Conservation (phyloP, 345 rosid genomes). For the Melaleuca alternifolia region DNA sequence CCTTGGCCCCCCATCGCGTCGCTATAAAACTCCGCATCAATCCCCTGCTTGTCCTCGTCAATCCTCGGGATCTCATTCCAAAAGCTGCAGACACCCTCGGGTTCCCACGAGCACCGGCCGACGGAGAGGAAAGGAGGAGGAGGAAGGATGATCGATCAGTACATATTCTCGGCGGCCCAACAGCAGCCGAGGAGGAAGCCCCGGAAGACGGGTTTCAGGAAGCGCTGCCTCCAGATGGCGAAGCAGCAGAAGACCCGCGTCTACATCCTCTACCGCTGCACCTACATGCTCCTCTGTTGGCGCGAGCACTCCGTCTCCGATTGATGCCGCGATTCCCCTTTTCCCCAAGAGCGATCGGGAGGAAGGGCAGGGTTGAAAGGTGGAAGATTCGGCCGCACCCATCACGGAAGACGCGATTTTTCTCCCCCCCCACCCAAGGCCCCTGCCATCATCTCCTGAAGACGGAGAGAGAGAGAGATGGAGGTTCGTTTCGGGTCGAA, state of each 20-base stretch:
- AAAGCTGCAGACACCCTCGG: too few species aligned
- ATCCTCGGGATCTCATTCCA: not conserved
- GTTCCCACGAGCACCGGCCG: too few species aligned
- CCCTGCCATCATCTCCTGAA: not conserved
- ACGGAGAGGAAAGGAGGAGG: not conserved
- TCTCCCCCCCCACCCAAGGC: not conserved
- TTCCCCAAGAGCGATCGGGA: not conserved
- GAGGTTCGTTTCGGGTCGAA: not conserved
- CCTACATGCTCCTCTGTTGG: constrained; percentile 82
- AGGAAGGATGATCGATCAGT: not conserved
- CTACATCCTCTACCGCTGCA: constrained; percentile 69
- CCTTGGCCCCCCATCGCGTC: not conserved
- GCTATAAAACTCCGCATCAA: not conserved
- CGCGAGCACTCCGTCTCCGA: not conserved
- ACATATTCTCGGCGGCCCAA: constrained; percentile 8
- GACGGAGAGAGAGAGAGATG: not conserved
- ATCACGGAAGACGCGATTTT: not conserved
- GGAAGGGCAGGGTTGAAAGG: not conserved
- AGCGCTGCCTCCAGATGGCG: constrained; percentile 40
- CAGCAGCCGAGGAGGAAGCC: constrained; percentile 7
- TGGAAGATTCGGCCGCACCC: not conserved
- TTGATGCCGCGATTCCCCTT: not conserved
- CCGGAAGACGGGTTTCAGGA: constrained; percentile 21
- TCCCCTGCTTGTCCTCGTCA: not conserved
- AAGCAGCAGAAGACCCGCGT: constrained; percentile 77